These are phyloP conservation scores for Populus alba DNA, from an alignment of 345 rosid genomes.

Conservation along the genomic window DNA sequence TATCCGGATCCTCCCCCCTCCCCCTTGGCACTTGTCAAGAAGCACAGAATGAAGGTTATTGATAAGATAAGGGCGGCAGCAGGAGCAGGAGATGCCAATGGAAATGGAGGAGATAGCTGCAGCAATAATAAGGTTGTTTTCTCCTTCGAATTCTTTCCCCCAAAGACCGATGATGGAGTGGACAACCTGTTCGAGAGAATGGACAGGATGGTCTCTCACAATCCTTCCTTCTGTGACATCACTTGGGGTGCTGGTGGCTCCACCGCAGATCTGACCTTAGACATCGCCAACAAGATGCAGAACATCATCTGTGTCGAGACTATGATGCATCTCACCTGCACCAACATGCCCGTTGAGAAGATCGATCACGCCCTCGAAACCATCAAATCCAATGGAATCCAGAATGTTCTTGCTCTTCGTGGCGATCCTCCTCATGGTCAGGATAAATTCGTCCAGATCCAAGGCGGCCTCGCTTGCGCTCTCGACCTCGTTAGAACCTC, in stretches of 20 bases:
- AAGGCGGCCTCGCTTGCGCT: constrained; percentile 95
- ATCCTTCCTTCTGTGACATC: constrained; percentile 92
- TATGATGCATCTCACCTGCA: constrained; percentile 99
- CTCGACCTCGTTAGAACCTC: constrained; percentile 61
- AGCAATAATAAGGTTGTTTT: constrained; percentile 47
- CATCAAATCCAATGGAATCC: constrained; percentile 86
- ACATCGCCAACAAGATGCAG: constrained; percentile 96
- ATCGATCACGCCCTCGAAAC: constrained; percentile 83
- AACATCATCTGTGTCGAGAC: constrained; percentile 93
- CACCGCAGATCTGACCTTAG: constrained; percentile 91
- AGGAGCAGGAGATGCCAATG: constrained; percentile 13
- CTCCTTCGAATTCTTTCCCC: constrained; percentile 99
- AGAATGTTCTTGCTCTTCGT: constrained; percentile 97
- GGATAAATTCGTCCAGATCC: constrained; percentile 90
- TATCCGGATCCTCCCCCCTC: background rate
- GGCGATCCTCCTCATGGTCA: constrained; percentile 99
- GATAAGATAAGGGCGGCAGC: constrained; percentile 55
- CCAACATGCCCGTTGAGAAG: constrained; percentile 95
- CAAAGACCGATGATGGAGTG: constrained; percentile 95
- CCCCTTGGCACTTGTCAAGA: background rate
- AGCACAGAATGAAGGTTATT: constrained; percentile 72
- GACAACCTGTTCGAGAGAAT: constrained; percentile 94
- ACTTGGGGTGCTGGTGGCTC: constrained; percentile 99
- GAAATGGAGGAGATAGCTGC: constrained; percentile 3
- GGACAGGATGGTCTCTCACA: constrained; percentile 91